These are phyloP conservation scores for Dendrobium officinale DNA, from an alignment of 106 monocot genomes.

Conservation along the genomic window DNA sequence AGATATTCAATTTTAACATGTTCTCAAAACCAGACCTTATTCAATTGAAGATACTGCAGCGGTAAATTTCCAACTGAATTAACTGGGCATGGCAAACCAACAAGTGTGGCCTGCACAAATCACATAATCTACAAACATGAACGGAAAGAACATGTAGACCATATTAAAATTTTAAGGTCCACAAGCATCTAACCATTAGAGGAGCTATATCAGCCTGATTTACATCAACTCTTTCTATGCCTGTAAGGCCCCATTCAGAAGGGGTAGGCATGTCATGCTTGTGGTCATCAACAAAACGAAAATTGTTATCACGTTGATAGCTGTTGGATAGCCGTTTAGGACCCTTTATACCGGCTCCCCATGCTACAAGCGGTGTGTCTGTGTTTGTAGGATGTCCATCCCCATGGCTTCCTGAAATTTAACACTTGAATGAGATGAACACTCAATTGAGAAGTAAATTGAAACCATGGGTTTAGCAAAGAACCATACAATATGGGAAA, in stretches of 20 bases:
- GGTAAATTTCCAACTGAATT: conserved; percentile 93
- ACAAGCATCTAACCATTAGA: conserved; percentile 49
- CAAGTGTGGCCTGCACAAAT: conserved; percentile 68
- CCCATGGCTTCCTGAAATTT: conserved; percentile 82
- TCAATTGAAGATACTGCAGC: conserved; percentile 53
- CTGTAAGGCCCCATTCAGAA: conserved; percentile 50
- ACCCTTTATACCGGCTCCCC: conserved; percentile 78
- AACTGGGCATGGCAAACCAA: conserved; percentile 85
- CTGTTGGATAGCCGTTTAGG: conserved; percentile 36
- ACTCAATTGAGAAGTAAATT: neutral
- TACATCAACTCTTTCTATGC: conserved; percentile 76
- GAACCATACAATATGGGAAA: neutral
- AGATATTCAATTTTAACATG: neutral
- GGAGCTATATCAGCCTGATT: conserved; percentile 97
- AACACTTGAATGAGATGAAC: neutral
- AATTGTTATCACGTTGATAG: conserved; percentile 42
- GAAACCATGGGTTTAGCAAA: conserved; percentile 2
- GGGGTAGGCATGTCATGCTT: conserved; percentile 75
- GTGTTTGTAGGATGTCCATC: conserved; percentile 95
- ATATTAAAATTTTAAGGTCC: neutral
- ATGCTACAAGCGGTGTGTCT: conserved; percentile 84
- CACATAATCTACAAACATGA: neutral
- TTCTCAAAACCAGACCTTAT: conserved; percentile 36
- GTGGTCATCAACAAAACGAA: conserved; percentile 78
- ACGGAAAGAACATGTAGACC: neutral